phyloP scores from a whole-genome alignment of 305 asterid species.

The Fraxinus baroniana region DNA sequence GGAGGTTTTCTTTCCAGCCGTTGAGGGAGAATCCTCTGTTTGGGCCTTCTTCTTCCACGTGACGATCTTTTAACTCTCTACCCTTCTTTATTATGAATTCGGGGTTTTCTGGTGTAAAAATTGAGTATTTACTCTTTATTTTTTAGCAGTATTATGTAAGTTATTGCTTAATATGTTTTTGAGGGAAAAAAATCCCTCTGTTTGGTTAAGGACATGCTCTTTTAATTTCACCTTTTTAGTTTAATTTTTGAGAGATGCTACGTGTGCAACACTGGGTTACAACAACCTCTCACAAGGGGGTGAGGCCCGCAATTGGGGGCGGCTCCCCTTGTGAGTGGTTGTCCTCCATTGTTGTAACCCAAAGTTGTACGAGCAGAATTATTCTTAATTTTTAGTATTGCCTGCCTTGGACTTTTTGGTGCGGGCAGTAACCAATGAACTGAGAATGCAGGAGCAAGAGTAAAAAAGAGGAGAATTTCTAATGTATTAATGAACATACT shows the following conservation, averaged over 20 bases:
- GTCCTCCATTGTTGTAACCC: too few relatives aligned
- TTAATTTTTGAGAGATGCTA: too few relatives aligned
- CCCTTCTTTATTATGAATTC: neutral
- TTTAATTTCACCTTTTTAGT: neutral
- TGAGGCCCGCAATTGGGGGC: too few relatives aligned
- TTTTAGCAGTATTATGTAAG: neutral
- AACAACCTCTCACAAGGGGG: too few relatives aligned
- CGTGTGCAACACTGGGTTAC: too few relatives aligned
- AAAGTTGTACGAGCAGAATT: too few relatives aligned
- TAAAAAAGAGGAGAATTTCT: neutral
- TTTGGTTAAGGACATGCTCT: too few relatives aligned
- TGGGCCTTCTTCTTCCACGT: constrained; percentile 90
- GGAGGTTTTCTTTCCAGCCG: constrained; percentile 84
- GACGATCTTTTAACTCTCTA: constrained; percentile 24
- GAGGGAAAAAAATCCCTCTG: neutral
- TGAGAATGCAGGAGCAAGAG: neutral
- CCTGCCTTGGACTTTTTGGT: neutral
- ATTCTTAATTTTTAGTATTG: constrained; percentile 2
- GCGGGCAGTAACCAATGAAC: neutral
- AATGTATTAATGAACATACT: too few relatives aligned
- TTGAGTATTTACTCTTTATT: neutral
- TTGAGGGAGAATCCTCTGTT: constrained; percentile 68
- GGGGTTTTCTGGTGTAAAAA: neutral
- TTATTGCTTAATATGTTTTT: neutral
- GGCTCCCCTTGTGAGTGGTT: too few relatives aligned